Evolutionary conservation across 2,329 filamentous ascomycete species (phyloP).

Genomic region (Colletotrichum orchidophilum): DNA sequence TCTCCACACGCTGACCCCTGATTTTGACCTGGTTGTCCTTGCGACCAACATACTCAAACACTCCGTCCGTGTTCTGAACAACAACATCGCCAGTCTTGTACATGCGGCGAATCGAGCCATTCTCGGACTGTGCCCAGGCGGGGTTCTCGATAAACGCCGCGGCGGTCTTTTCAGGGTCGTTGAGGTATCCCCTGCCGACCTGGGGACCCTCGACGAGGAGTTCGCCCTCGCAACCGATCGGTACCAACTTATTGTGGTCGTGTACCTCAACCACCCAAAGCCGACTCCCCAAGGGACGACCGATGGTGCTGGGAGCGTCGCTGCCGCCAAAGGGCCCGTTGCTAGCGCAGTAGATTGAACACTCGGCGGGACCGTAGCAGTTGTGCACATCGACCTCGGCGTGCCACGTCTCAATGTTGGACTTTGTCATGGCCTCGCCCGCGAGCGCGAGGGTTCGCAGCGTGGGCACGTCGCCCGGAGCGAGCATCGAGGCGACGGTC

Average conservation of each 20-base stretch:
- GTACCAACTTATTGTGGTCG: too few relatives aligned
- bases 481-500: constrained; percentile 23
- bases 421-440: background rate
- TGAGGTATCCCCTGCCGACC: constrained; percentile 35
- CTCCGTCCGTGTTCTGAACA: too few relatives aligned
- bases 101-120: too few relatives aligned
- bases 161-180: constrained; percentile 22
- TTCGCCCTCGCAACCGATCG: constrained; percentile 39
- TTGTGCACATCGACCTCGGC: constrained; percentile 33
- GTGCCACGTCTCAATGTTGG: constrained; percentile 32
- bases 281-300: too few relatives aligned
- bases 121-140: background rate
- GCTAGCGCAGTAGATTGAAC: constrained; percentile 4
- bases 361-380: constrained; percentile 40
- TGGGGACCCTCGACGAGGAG: constrained; percentile 39
- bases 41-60: too few relatives aligned
- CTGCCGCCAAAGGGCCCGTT: too few relatives aligned
- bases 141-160: too few relatives aligned
- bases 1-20: too few relatives aligned
- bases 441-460: background rate
- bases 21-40: too few relatives aligned
- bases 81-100: too few relatives aligned
- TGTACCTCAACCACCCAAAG: too few relatives aligned
- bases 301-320: too few relatives aligned
- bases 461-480: background rate